Evolutionary conservation across 2,329 filamentous ascomycete genomes (phyloP).

Genomic region (Ambrosiella beaveri): DNA sequence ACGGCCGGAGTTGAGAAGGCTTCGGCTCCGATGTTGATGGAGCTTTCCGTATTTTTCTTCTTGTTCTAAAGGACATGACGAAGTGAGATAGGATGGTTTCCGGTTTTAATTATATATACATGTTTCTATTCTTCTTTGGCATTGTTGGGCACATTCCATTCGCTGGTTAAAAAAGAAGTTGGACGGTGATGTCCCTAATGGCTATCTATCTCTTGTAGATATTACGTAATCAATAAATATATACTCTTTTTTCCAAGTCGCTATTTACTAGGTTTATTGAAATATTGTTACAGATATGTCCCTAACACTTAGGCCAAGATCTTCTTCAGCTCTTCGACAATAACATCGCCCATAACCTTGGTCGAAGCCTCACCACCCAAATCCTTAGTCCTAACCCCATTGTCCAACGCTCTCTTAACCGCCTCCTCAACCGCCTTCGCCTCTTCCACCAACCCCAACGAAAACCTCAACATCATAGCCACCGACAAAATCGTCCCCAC

Average conservation of each 20-base stretch:
- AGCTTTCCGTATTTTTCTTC: background rate
- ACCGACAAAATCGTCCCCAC: slow-evolving; percentile 81
- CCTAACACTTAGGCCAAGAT: slow-evolving; percentile 32
- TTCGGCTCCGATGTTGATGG: background rate
- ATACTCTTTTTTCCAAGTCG: background rate
- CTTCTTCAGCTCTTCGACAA: slow-evolving; percentile 53
- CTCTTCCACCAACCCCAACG: slow-evolving; percentile 60
- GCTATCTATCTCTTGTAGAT: too few species aligned
- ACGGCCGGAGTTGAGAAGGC: background rate
- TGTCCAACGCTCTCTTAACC: slow-evolving; percentile 63
- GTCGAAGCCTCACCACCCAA: slow-evolving; percentile 66
- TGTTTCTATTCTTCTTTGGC: too few species aligned
- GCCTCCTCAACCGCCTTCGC: slow-evolving; percentile 66
- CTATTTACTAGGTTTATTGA: background rate
- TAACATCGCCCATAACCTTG: slow-evolving; percentile 57
- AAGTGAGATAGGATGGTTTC: too few species aligned
- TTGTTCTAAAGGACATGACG: background rate
- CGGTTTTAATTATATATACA: too few species aligned
- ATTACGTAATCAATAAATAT: background rate
- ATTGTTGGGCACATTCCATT: too few species aligned
- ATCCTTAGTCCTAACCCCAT: slow-evolving; percentile 62
- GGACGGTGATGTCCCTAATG: too few species aligned
- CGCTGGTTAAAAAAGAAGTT: too few species aligned
- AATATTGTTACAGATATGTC: background rate
- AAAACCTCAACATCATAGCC: slow-evolving; percentile 94